Conservation (phyloP, 352 stramenopile species). For the Globisporangium barbulae region DNA sequence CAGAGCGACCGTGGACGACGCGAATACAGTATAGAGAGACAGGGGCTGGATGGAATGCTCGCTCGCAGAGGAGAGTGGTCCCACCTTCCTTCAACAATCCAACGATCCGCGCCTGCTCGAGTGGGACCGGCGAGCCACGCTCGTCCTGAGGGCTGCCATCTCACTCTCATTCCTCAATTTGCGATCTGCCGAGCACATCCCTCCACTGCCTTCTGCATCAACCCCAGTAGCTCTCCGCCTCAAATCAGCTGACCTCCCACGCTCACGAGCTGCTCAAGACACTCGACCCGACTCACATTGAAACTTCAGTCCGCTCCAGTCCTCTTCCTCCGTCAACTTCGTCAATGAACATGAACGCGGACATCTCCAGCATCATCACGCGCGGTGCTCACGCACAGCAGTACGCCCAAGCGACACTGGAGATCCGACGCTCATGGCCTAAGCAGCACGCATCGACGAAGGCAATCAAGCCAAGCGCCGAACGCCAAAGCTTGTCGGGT, state of each 20-base stretch:
- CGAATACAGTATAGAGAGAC: constrained; percentile 2
- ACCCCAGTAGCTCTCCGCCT: neutral
- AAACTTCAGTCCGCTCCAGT: neutral
- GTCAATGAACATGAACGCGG: neutral
- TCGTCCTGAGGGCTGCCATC: neutral
- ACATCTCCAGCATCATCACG: neutral
- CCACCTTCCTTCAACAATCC: neutral
- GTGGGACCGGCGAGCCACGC: neutral
- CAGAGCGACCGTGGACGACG: neutral
- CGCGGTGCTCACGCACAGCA: neutral
- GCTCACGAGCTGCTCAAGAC: neutral
- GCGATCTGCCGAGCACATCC: constrained; percentile 17
- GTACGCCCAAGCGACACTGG: neutral
- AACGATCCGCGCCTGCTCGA: neutral
- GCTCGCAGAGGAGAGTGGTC: neutral
- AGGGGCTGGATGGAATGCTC: neutral
- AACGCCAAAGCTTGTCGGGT: constrained; percentile 2
- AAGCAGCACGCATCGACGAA: neutral
- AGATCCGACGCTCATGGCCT: constrained; percentile 5
- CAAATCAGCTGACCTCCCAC: neutral
- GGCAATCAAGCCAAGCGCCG: constrained; percentile 1
- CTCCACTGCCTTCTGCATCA: neutral
- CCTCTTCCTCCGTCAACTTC: neutral
- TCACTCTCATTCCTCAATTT: constrained; percentile 34
- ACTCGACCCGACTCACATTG: neutral